Evolutionary conservation across 2,329 filamentous ascomycete genomes (phyloP), one percentile per base, ranked within the genome.

Genomic region (Phymatotrichopsis omnivora): DNA sequence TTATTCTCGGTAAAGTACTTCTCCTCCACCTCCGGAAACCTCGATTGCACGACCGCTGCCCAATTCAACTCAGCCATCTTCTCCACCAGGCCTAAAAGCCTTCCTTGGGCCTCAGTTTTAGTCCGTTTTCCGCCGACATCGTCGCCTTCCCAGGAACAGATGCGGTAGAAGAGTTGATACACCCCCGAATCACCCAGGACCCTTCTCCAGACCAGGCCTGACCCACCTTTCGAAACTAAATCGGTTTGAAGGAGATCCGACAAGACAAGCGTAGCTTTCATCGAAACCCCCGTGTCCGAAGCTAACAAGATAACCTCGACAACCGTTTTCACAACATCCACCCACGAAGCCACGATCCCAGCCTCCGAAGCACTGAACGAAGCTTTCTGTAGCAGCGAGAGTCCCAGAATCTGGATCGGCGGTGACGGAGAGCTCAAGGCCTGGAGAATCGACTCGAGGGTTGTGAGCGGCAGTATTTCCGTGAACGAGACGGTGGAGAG

Each of bases 301-400:
- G 41, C 38, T 16, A 35, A 16, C 5, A 54, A 22, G 5, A 47
- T 17, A 8, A 52, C 38, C 27, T 45, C 35, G 23, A 54, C 28
- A 39, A 54, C 34, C 17, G 37, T 49, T 31, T 53, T 53, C n/a
- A 52, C 40, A 28, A 45, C 50, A 25, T 46, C 50, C 36, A 31
- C 38, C 52, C 52, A 54, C n/a, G 32, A 47, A 37, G 52, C 52
- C 7, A 54, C 19, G 12, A 54, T 53, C 8, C 42, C 42, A 6
- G 33, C 35, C 8, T 54, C 52, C 19, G 45, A 45, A 20, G 30
- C 35, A 7, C 49, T 23, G 19, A 20, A 6, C 11, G 49, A n/a
- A 5, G 52, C 52, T 17, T 55, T 55, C 34, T 49, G 32, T 2
- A 55, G 33, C 7, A 55, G 24, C 17, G 22, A 41, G 5, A 53